Evolutionary conservation across 1,284 basidiomycete species (phyloP), one percentile per base, ranked within the genome.

Genomic region (Cryptococcus neoformans): DNA sequence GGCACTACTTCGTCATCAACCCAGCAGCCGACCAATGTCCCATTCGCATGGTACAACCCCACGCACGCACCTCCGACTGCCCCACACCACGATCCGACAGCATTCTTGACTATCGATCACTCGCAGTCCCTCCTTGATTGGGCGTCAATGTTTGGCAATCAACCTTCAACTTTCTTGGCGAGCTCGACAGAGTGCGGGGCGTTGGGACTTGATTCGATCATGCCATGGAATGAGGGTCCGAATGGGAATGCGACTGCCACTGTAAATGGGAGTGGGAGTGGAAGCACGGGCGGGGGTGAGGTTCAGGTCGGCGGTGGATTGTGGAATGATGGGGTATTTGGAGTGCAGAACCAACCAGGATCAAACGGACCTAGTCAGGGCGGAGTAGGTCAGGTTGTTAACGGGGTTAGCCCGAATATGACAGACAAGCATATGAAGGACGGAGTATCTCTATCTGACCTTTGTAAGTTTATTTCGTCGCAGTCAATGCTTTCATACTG

Each of bases 371-470:
- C 21, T 3, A 21, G 21, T 21, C 21, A 21, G 21, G 21, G 21
- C 21, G 21, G 21, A 21, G 21, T 21, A 21, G 21, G 21, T 21
- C 21, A 21, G 21, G 21, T 21, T 21, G 21, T 21, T 21, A 21
- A 21, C 21, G 21, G 21, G 28, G 21, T 21, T 21, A 21, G 21
- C 21, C 21, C 21, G 21, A 21, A 21, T 21, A 21, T 54, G 28
- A 44, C 54, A 4, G 62, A 64, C 28, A 55, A 54, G 41, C 63
- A 63, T 9, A 65, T 57, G 56, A 54, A 65, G 34, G 57, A 65
- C 39, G 67, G 65, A n/a, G 65, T 68, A 5, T 64, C 63, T 9
- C 57, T 68, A 6, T 63, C 65, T 0, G 67, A 68, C 49, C 66
- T 66, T 21, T 68, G 62, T 64, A 46, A 53, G 60, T 60, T 3